Evolutionary conservation across 2,329 filamentous ascomycete genomes (phyloP).

Genomic region (Trichoderma sp.): DNA sequence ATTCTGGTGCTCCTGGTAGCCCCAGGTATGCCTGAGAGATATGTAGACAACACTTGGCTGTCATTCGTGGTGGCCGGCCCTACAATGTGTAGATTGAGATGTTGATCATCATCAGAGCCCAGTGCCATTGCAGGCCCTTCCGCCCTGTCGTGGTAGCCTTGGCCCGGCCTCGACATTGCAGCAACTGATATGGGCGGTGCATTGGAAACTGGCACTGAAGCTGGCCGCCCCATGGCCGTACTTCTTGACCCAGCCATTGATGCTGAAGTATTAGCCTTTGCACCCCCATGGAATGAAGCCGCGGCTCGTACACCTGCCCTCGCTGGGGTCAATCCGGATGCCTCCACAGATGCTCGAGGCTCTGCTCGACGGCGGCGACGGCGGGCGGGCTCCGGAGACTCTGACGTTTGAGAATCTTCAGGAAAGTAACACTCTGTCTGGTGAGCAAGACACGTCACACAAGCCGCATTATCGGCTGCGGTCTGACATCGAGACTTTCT

Average conservation of each 20-base stretch:
- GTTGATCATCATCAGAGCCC: constrained; percentile 40
- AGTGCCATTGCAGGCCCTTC: constrained; percentile 36
- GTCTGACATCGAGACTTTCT: constrained; percentile 64
- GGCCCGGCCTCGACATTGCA: neutral
- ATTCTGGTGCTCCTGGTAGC: constrained; percentile 35
- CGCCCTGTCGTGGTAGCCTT: neutral
- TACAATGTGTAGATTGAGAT: constrained; percentile 55
- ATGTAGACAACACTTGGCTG: constrained; percentile 61
- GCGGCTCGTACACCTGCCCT: neutral
- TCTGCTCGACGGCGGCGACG: constrained; percentile 25
- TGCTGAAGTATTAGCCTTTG: constrained; percentile 12
- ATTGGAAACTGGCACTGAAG: neutral
- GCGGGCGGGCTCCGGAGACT: constrained; percentile 28
- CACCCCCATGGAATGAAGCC: neutral
- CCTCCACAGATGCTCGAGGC: constrained; percentile 12
- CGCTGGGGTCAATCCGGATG: neutral
- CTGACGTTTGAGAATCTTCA: constrained; percentile 34
- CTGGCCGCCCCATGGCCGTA: neutral
- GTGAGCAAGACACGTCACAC: constrained; percentile 60
- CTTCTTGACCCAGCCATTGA: constrained; percentile 2
- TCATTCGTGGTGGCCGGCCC: constrained; percentile 62
- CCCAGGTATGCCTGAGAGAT: constrained; percentile 45
- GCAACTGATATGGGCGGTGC: neutral
- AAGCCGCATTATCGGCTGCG: constrained; percentile 53
- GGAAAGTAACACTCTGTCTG: constrained; percentile 59